These are phyloP conservation scores for Eucalyptus urophylla DNA, from an alignment of 345 rosid genomes.

Conservation along the genomic window DNA sequence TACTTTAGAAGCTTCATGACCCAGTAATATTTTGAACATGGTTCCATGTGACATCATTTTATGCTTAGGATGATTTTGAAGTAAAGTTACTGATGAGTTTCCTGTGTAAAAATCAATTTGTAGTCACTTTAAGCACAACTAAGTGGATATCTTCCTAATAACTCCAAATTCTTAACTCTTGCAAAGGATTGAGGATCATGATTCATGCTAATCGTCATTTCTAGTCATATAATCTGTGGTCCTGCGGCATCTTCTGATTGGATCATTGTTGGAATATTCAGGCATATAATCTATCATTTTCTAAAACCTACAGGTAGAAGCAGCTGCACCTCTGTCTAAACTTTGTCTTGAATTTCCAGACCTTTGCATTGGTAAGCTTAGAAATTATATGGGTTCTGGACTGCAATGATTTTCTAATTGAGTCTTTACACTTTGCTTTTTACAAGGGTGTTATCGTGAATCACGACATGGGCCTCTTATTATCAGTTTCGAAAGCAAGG, in stretches of 20 bases:
- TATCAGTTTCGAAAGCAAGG: constrained; percentile 72
- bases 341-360: constrained; percentile 87
- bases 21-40: background rate
- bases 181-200: background rate
- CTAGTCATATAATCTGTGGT: background rate
- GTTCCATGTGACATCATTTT: background rate
- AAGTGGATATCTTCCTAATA: background rate
- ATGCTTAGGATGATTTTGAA: background rate
- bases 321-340: constrained; percentile 68
- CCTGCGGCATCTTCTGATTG: background rate
- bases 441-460: constrained; percentile 61
- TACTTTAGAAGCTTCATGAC: background rate
- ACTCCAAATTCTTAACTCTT: background rate
- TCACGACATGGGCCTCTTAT: constrained; percentile 62
- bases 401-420: background rate
- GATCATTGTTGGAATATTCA: background rate
- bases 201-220: background rate
- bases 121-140: background rate
- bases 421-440: background rate
- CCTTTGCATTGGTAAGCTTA: constrained; percentile 49
- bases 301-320: constrained; percentile 55
- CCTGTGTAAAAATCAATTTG: background rate
- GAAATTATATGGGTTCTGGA: background rate
- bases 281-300: background rate
- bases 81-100: background rate